Conservation (phyloP, 768 basidiomycete genomes). For the Tulasnella sp. region DNA sequence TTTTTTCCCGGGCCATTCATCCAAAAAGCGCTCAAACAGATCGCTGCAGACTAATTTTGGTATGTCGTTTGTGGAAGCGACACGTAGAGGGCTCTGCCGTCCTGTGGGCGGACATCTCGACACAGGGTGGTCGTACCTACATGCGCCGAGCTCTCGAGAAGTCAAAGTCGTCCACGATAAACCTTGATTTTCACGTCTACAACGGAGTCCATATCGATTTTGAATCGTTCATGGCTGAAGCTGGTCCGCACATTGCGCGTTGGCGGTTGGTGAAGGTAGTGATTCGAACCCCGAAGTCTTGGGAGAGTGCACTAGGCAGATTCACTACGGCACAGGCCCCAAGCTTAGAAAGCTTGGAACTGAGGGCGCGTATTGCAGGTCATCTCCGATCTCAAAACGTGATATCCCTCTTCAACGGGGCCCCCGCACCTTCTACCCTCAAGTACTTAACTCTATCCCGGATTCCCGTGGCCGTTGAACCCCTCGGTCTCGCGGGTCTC, state of each 20-base stretch:
- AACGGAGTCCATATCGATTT: background rate
- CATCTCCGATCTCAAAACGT: no score
- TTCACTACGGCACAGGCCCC: no score
- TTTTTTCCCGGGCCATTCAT: background rate
- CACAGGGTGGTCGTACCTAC: background rate
- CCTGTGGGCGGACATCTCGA: background rate
- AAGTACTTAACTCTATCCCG: no score
- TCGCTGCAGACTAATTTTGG: background rate
- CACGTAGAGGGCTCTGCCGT: background rate
- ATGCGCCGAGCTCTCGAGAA: background rate
- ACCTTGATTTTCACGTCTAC: background rate
- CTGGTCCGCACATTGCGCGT: background rate
- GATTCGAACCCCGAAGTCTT: background rate
- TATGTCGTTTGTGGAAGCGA: background rate
- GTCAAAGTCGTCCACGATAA: background rate
- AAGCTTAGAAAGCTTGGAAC: no score
- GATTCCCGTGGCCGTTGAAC: no score
- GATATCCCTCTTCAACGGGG: no score
- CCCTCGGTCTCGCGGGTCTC: no score
- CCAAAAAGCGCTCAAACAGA: background rate
- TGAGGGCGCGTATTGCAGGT: no score
- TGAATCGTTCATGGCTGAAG: background rate
- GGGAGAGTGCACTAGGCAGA: no score
- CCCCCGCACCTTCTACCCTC: no score
- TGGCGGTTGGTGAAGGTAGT: background rate